Base-by-base conservation (phyloP, 441 rosid genomes). In the Dalechampia spathulata region DNA sequence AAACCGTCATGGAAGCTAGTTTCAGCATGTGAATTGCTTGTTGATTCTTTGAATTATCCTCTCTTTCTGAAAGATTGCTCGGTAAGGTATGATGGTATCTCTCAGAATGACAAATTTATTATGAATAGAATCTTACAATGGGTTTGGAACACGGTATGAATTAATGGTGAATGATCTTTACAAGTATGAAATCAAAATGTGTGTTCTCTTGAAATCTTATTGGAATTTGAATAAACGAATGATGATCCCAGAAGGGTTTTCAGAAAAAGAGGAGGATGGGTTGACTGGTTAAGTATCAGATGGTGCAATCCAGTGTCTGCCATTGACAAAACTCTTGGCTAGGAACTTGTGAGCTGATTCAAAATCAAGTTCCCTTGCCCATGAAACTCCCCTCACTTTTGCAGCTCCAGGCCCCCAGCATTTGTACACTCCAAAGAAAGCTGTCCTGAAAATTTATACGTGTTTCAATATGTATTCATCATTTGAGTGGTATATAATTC, bases 361-460 rank as follows among this genome's bases (percentile, higher is more conserved):
- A 30, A 55, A 90, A 46, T 90, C 90, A 26, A 90, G 79, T 48
- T 89, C 92, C 39, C 83, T 75, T 0, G 96, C 94, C 98, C 98
- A 85, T 6, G 98, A 87, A 0, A 74, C 88, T 0, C 98, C 98
- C 0, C 75, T 56, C 12, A 86, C 87, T 6, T 87, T 86, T 7
- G 73, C 83, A 1, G 94, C 93, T 49, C 97, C 97, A 1, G 96
- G 95, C 19, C 97, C 97, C 70, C 66, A 79, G 49, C 98, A 90
- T 60, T 75, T 82, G 64, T 85, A 87, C 55, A 87, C 94, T 26
- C 98, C 98, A 15, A 90, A 87, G 60, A 72, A 87, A 20, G 61
- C 95, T 0, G 98, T 90, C 81, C 97, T 90, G 56, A 52, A 55
- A 19, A n/a, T n/a, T n/a, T n/a, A n/a, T n/a, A n/a, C n/a, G n/a